Evolutionary conservation across 495 filamentous ascomycete species (phyloP).

Genomic region (Pyronema omphalodes): DNA sequence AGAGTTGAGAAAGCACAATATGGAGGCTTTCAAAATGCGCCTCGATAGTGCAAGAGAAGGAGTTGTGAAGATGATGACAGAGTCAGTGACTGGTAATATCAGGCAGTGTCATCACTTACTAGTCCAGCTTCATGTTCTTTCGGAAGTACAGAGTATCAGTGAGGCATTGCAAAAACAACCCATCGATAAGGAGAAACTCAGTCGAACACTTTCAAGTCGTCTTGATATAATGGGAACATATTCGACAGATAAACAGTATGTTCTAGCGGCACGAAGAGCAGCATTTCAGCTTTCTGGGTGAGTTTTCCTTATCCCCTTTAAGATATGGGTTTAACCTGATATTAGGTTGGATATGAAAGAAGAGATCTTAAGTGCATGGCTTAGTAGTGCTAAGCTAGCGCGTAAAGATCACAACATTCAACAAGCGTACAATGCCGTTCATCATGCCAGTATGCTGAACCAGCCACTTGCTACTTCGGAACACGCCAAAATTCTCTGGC

Average conservation of each 20-base stretch:
- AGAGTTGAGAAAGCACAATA: slow-evolving; percentile 38
- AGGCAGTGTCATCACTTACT: slow-evolving; percentile 63
- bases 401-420: slow-evolving; percentile 65
- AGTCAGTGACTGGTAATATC: slow-evolving; percentile 56
- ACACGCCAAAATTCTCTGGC: slow-evolving; percentile 84
- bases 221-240: slow-evolving; percentile 73
- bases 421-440: slow-evolving; percentile 79
- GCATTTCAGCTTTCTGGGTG: slow-evolving; percentile 59
- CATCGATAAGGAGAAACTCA: slow-evolving; percentile 23
- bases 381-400: slow-evolving; percentile 67
- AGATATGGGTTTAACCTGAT: slow-evolving; percentile 3
- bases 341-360: slow-evolving; percentile 28
- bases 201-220: slow-evolving; percentile 32
- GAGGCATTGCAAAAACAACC: slow-evolving; percentile 26
- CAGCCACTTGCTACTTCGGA: slow-evolving; percentile 77
- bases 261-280: slow-evolving; percentile 72
- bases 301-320: slow-evolving; percentile 14
- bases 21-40: slow-evolving; percentile 36
- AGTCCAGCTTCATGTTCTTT: slow-evolving; percentile 67
- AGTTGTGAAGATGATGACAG: slow-evolving; percentile 53
- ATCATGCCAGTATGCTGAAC: slow-evolving; percentile 69
- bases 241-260: slow-evolving; percentile 77
- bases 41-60: slow-evolving; percentile 48
- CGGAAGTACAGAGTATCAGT: slow-evolving; percentile 51
- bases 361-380: slow-evolving; percentile 69